Conservation (phyloP, 805 yeast species). For the Barnettozyma salicaria region DNA sequence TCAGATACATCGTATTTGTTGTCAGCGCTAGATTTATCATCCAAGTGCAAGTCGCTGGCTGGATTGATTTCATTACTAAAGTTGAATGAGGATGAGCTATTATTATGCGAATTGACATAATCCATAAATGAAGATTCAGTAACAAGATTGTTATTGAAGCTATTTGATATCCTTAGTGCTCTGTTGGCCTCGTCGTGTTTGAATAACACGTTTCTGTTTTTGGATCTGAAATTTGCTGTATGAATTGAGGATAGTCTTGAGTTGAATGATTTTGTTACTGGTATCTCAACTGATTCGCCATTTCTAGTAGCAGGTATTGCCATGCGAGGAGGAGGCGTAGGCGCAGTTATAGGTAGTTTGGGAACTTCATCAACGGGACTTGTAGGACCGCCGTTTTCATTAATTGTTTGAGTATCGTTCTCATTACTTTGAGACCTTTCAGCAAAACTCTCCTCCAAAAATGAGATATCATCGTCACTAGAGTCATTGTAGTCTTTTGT, state of each 20-base stretch:
- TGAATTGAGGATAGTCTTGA: constrained; percentile 23
- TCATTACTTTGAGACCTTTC: constrained; percentile 19
- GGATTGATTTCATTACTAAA: constrained; percentile 18
- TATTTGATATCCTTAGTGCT: constrained; percentile 7
- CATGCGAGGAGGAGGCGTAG: constrained; percentile 61
- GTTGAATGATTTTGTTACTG: constrained; percentile 29
- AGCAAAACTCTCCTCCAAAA: constrained; percentile 30
- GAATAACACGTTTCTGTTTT: constrained; percentile 2
- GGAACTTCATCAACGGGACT: constrained; percentile 20
- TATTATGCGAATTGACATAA: constrained; percentile 19
- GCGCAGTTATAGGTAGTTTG: constrained; percentile 29
- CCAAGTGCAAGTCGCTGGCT: constrained; percentile 7
- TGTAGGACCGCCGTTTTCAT: constrained; percentile 13
- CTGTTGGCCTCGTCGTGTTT: background rate
- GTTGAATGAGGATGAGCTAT: constrained; percentile 17
- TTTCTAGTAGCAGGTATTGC: constrained; percentile 77
- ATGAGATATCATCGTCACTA: constrained; percentile 52
- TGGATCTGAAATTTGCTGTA: constrained; percentile 20
- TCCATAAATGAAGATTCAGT: constrained; percentile 23
- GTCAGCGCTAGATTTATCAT: constrained; percentile 6
- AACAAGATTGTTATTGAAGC: background rate
- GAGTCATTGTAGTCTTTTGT: constrained; percentile 66
- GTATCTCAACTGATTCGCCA: constrained; percentile 76
- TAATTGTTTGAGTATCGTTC: constrained; percentile 18
- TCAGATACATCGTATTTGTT: constrained; percentile 12